Evolutionary conservation across 495 filamentous ascomycete species (phyloP).

Genomic region (Lophiostoma macrostomum): DNA sequence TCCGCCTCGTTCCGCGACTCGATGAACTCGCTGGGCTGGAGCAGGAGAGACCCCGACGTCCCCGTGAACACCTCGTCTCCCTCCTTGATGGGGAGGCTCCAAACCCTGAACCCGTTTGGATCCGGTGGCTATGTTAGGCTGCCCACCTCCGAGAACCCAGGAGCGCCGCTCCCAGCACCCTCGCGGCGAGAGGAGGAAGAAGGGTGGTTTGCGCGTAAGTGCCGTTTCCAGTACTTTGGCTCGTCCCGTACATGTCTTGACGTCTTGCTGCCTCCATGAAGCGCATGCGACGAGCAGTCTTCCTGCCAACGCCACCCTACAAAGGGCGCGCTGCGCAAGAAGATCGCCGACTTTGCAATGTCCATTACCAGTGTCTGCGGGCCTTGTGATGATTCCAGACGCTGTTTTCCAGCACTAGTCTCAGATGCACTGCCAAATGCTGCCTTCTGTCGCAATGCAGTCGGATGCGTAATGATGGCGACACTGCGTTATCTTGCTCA

Average conservation of each 20-base stretch:
- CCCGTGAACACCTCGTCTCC: constrained; percentile 73
- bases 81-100: constrained; percentile 74
- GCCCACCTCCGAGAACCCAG: constrained; percentile 77
- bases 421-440: constrained; percentile 4
- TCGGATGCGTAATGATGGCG: neutral
- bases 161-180: constrained; percentile 82
- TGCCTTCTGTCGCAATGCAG: constrained; percentile 1
- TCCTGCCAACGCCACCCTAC: constrained; percentile 8
- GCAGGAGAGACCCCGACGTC: constrained; percentile 75
- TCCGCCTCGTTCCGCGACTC: constrained; percentile 86
- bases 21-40: constrained; percentile 94
- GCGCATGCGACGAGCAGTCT: constrained; percentile 21
- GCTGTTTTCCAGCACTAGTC: constrained; percentile 4
- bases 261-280: constrained; percentile 7
- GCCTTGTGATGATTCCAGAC: constrained; percentile 26
- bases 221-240: constrained; percentile 16
- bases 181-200: constrained; percentile 90
- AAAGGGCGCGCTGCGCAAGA: neutral
- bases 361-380: neutral
- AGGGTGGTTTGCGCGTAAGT: constrained; percentile 94
- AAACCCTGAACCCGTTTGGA: constrained; percentile 86
- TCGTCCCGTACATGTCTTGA: neutral
- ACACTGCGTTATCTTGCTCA: constrained; percentile 6
- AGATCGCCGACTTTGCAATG: neutral
- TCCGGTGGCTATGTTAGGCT: constrained; percentile 87